Percentiles rank a stretch among this genome's conserved stretches.
These are phyloP conservation scores for Petunia axillaris DNA, from an alignment of 257 asterid genomes.

Conservation along the genomic window DNA sequence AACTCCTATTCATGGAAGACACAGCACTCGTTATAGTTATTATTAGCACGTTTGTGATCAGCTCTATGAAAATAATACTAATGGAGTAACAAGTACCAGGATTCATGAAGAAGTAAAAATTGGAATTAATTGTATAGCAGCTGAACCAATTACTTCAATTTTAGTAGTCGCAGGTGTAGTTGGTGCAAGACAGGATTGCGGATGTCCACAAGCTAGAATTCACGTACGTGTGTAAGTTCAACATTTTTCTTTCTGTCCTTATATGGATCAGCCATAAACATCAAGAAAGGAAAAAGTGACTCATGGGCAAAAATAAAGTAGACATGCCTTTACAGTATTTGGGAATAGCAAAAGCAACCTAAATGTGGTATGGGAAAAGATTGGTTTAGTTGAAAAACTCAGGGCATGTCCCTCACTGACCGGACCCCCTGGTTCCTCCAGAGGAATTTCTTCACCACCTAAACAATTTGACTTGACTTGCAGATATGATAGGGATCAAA, in stretches of 20 bases:
- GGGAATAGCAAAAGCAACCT: not conserved
- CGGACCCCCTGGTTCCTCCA: conserved; percentile 25
- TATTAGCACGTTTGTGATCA: too few relatives aligned
- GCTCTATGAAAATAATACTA: too few relatives aligned
- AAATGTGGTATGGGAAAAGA: not conserved
- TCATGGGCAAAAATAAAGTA: not conserved
- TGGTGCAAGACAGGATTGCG: not conserved
- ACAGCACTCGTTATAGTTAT: too few relatives aligned
- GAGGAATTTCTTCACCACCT: conserved; percentile 10
- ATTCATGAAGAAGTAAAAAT: too few relatives aligned
- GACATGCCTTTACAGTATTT: not conserved
- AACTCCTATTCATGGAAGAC: too few relatives aligned
- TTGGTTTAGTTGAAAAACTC: conserved; percentile 24
- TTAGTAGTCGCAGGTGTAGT: not conserved
- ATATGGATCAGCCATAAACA: not conserved
- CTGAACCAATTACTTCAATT: too few relatives aligned
- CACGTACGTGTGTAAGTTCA: not conserved
- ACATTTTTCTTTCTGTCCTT: not conserved
- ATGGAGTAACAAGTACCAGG: too few relatives aligned
- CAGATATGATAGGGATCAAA: not conserved
- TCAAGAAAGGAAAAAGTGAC: not conserved
- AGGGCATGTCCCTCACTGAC: conserved; percentile 36
- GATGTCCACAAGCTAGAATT: not conserved
- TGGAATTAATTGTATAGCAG: too few relatives aligned
- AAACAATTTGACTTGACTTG: conserved; percentile 29